A percentile compares a stretch with the other conserved stretches of the same genome.
Conservation (phyloP, 257 asterid genomes). For the Paulownia fortunei region DNA sequence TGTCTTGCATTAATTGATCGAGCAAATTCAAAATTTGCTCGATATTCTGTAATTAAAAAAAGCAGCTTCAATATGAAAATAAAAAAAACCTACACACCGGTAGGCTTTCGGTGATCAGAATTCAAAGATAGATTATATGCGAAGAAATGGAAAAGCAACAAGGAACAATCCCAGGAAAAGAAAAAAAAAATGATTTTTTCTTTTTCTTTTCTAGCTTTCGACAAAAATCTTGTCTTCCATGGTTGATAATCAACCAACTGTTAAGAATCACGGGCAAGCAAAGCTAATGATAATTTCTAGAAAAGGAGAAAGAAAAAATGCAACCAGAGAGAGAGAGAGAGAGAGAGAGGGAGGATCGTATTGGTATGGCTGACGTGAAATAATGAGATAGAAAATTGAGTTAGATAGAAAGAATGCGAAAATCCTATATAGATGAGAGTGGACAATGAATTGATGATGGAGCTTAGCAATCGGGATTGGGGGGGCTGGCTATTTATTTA, state of each 20-base stretch:
- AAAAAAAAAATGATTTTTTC: not conserved
- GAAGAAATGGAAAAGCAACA: not conserved
- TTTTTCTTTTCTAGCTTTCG: not conserved
- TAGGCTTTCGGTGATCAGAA: not conserved
- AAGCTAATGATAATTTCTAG: not conserved
- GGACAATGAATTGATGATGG: constrained; percentile 12
- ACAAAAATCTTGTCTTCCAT: constrained; percentile 3
- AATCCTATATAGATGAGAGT: not conserved
- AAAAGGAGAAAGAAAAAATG: not conserved
- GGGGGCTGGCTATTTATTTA: constrained; percentile 16
- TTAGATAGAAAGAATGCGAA: not conserved
- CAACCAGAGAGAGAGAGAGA: not conserved
- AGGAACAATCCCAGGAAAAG: not conserved
- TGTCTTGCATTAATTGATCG: constrained; percentile 41
- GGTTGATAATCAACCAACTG: constrained; percentile 12
- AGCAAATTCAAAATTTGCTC: constrained; percentile 38
- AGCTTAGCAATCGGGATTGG: constrained; percentile 1
- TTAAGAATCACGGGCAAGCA: constrained; percentile 22
- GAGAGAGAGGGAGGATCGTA: not conserved
- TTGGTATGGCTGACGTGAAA: not conserved
- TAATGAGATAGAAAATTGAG: not conserved
- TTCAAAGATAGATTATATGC: not conserved
- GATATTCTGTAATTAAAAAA: not conserved
- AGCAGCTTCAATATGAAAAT: not conserved
- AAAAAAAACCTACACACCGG: too few species aligned